Evolutionary conservation across 129 eudicot genomes (phyloP), one percentile per base, ranked within the genome.

Genomic region (Tagetes patula): DNA sequence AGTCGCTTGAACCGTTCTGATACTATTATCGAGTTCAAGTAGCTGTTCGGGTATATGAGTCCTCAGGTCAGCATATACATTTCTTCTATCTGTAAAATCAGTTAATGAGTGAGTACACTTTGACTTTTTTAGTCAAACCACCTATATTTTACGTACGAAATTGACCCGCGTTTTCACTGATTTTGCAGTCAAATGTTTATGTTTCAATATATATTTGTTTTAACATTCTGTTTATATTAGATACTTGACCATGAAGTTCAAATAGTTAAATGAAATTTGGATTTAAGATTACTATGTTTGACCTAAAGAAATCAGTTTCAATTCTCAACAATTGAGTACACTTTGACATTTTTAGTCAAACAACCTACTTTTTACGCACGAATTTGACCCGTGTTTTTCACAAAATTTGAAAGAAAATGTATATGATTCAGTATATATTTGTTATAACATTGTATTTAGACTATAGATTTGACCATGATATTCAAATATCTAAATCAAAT

Each of bases 1-100:
- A 32, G 98, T 93, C 64, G 96, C 98, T 79, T 76, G 81, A 76
- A 93, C 89, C 49, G 86, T 81, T 87, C 98, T 87, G 41, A 91
- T 84, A 59, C 79, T 87, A 32, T 80, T 85, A 78, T 80, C 65
- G 59, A 93, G 85, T 66, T 87, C 86, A 72, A 93, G 81, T 69
- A 87, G 79, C 83, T 75, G 82, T 70, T 93, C 98, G 5, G 92
- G 90, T 50, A 93, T 77, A 81, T 66, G 98, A 81, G 90, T 87
- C 82, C 96, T 81, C 72, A 93, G 32, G 77, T 85, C 82, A 46
- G 82, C 96, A 61, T 73, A 80, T 9, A 81, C 96, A 50, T 65
- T 80, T 76, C 98, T 86, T 82, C 96, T 85, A 74, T 93, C 96
- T 93, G 92, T 55, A 74, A 50, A 67, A 67, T 47, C 73, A 63